Evolutionary conservation across 2,329 filamentous ascomycete genomes (phyloP), one percentile per base, ranked within the genome.

Genomic region (Epichloe sibirici): DNA sequence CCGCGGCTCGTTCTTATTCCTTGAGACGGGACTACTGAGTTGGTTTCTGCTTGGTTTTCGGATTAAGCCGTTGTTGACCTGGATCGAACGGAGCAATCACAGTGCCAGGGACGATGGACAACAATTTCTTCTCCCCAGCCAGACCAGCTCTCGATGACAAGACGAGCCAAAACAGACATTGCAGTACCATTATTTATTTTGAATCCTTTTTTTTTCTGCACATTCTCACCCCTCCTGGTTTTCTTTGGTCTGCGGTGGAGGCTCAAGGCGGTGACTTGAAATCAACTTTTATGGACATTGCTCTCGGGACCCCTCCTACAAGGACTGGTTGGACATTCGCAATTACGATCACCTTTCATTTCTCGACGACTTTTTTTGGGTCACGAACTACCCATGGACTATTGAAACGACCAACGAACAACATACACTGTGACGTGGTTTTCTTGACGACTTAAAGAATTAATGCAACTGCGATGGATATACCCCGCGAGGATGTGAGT

Each of bases 381-480:
- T 62, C 59, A 61, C 62, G 61, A 50, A 54, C 61, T 62, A 62
- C 60, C 55, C 59, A 63, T 59, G 52, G 61, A 62, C 61, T 58
- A 62, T 60, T 63, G 62, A 59, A 63, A 45, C 23, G 35, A 23
- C n/a, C 43, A 40, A 67, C 62, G 62, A 64, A 63, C 52, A 62
- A 66, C 59, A 61, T 61, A 57, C 53, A 56, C 57, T 64, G 63
- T 66, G 61, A 66, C 62, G 57, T 66, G 63, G 64, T 62, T 66
- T 66, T 66, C 57, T 62, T 62, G 57, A 64, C 63, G 59, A 61
- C 53, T 52, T 62, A 39, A 65, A 61, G 62, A 65, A 59, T 62
- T 63, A 57, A 66, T 62, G 64, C 67, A 67, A 64, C 64, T 65
- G 66, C 65, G 67, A 69, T 66, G 67, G 67, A 69, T 69, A 69